Base-by-base conservation (phyloP, 164 flowering plant species). In the Annona squamosa region DNA sequence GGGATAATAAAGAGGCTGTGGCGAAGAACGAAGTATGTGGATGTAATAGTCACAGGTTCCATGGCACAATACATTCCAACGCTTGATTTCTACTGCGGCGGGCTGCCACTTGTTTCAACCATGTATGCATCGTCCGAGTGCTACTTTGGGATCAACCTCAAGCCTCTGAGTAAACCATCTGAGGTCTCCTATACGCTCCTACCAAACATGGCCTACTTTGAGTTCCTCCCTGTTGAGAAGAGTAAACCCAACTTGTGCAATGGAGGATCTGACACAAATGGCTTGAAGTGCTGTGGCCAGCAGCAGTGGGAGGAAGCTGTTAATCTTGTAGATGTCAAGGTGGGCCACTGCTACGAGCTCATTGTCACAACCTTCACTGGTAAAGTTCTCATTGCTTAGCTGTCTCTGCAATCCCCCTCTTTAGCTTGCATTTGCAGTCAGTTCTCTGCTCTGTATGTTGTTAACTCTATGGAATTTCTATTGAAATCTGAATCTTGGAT, bases 71-170 rank as follows among this genome's bases (percentile, higher is more conserved):
- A 89, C 61, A 88, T 89, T 46, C 80, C 86, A 0, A 88, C 85
- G 0, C 79, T 90, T 3, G 90, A 90, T 43, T 86, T 82, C 47
- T 90, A 88, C 65, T 80, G 94, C 71, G 84, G 83, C 16, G 85
- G 88, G 0, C 77, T 89, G 2, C 93, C 91, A 9, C 82, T 86
- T 46, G 85, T 88, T 43, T 90, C 89, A 73, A 84, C 94, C 3
- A 87, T 87, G 90, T 89, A 89, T 77, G 93, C 88, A 68, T 89
- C 93, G 4, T 88, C 93, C 0, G 93, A 89, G 75, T 88, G 93
- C 62, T 89, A 85, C 68, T 88, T 88, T 76, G 91, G 93, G 2
- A 77, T 87, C 43, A 90, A 90, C 76, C 82, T 90, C 4, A 83
- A 87, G 9, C 94, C 94, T 3, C 41, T 88, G 17, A 84, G 87